Percentiles rank a stretch among this genome's conserved stretches.
Evolutionary conservation across 1,284 basidiomycete genomes (phyloP).

Genomic region (Leccinum pseudoinsigne): DNA sequence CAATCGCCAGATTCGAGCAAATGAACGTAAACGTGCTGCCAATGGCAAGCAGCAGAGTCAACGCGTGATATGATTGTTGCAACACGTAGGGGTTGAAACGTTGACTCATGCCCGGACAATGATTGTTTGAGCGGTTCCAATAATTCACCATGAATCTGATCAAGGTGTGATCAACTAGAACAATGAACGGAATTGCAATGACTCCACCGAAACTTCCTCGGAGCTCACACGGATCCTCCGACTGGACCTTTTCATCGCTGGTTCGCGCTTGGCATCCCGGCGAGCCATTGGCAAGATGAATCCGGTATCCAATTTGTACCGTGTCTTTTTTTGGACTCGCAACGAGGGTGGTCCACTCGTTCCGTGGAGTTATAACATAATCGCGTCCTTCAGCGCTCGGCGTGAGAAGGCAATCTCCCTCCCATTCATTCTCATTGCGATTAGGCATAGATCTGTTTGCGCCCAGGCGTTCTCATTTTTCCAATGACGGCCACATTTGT

Average conservation of each 20-base stretch:
- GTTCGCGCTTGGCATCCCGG: not conserved
- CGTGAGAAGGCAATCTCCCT: not conserved
- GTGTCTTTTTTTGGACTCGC: not conserved
- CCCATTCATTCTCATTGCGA: not conserved
- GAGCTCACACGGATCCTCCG: not conserved
- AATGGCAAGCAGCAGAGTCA: not conserved
- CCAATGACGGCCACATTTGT: not conserved
- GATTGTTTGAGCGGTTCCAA: not conserved
- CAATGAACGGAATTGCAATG: not conserved
- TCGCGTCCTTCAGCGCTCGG: not conserved
- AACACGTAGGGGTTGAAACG: not conserved
- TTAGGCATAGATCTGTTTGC: not conserved
- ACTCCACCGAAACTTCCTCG: not conserved
- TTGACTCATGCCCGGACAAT: not conserved
- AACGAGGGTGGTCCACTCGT: not conserved
- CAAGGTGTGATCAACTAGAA: not conserved
- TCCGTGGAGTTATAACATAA: not conserved
- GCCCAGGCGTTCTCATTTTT: not conserved
- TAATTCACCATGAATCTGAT: not conserved
- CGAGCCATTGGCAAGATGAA: not conserved
- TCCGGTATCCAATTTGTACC: not conserved
- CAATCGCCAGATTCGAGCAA: not conserved
- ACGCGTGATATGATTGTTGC: not conserved
- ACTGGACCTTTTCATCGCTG: not conserved
- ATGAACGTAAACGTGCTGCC: too few species aligned